Conservation (phyloP, 2,329 filamentous ascomycete genomes). For the Drechslerella stenobrocha region DNA sequence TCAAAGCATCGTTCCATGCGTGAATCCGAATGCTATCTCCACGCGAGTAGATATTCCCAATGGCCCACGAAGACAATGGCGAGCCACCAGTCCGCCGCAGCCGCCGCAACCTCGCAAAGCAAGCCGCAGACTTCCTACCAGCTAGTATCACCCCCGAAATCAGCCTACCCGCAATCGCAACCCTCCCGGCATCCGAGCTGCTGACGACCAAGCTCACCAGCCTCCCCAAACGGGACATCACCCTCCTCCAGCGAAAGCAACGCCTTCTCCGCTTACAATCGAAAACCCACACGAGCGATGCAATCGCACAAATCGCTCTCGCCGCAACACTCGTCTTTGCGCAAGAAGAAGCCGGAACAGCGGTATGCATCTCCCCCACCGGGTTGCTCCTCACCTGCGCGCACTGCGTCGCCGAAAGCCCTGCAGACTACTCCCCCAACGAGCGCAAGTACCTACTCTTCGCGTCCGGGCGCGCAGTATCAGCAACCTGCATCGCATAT, state of each 20-base stretch:
- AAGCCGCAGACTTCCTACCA: background rate
- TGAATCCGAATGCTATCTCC: background rate
- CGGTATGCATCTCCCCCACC: conserved; percentile 58
- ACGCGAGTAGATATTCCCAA: background rate
- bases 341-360: conserved; percentile 60
- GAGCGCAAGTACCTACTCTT: conserved; percentile 58
- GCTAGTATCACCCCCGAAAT: background rate
- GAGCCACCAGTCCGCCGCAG: conserved; percentile 7
- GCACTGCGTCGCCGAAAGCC: conserved; percentile 60
- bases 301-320: conserved; percentile 19
- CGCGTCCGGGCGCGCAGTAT: conserved; percentile 56
- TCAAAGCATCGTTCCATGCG: background rate
- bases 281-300: background rate
- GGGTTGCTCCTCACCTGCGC: conserved; percentile 61
- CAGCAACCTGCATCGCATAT: conserved; percentile 57
- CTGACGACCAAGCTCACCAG: conserved; percentile 19
- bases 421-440: conserved; percentile 54
- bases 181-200: background rate
- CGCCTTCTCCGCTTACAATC: conserved; percentile 15
- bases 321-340: conserved; percentile 59
- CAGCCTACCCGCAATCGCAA: conserved; percentile 5
- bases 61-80: conserved; percentile 1
- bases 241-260: conserved; percentile 34
- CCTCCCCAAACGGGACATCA: conserved; percentile 16
- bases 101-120: conserved; percentile 8